These are phyloP conservation scores for Ustilago xerochloae DNA, from an alignment of 1,284 basidiomycete species.

Conservation along the genomic window DNA sequence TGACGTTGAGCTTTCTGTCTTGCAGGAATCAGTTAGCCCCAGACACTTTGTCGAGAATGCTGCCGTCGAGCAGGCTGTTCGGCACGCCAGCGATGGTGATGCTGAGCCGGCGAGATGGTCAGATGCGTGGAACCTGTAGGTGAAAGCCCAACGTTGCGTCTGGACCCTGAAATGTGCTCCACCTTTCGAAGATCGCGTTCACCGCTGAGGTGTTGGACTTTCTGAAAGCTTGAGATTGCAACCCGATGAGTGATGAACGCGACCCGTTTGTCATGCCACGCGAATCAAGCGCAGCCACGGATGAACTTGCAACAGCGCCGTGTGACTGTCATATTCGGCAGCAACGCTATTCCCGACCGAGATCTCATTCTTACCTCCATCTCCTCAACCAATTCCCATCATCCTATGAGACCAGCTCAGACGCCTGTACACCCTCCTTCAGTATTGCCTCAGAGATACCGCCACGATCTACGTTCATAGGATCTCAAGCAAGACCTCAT, in stretches of 20 bases:
- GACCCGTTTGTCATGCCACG: not conserved
- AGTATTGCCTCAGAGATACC: too few species aligned
- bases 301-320: not conserved
- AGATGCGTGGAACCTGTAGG: not conserved
- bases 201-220: not conserved
- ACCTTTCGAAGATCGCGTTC: not conserved
- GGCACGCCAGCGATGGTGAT: not conserved
- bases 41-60: too few species aligned
- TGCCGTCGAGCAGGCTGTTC: not conserved
- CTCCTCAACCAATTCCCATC: not conserved
- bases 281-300: slow-evolving; percentile 4
- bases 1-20: not conserved
- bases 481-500: not conserved
- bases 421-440: too few species aligned
- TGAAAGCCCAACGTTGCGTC: not conserved
- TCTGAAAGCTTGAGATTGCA: not conserved
- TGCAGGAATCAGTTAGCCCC: not conserved
- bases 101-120: not conserved
- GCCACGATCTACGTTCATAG: not conserved
- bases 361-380: not conserved
- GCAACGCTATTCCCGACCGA: slow-evolving; percentile 7
- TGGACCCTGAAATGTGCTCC: not conserved
- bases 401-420: not conserved
- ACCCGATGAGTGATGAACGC: not conserved
- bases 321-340: slow-evolving; percentile 4